These are phyloP conservation scores for Poteriospumella lacustris DNA, from an alignment of 108 stramenopile genomes.

Conservation along the genomic window DNA sequence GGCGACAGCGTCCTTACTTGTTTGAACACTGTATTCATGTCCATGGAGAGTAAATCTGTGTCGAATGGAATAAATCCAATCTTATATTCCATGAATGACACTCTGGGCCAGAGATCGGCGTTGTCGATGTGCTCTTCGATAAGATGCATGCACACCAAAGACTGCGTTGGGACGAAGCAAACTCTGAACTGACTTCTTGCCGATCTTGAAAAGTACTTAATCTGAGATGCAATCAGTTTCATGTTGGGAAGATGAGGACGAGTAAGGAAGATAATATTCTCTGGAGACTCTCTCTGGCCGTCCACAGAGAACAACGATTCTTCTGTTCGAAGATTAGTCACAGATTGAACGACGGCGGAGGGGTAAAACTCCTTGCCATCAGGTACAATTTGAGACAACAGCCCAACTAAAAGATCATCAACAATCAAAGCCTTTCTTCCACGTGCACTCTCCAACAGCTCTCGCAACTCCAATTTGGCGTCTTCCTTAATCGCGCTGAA, in stretches of 20 bases:
- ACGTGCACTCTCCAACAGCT: background rate
- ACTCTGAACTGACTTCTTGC: conserved; percentile 19
- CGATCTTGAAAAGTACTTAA: background rate
- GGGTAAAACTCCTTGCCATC: too few relatives aligned
- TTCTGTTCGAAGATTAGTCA: too few relatives aligned
- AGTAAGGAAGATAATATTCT: conserved; percentile 27
- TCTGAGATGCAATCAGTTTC: conserved; percentile 23
- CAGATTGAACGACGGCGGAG: too few relatives aligned
- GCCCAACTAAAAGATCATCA: conserved; percentile 12
- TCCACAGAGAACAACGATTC: too few relatives aligned
- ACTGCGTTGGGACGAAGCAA: conserved; percentile 51
- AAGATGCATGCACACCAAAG: conserved; percentile 51
- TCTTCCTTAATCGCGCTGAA: background rate
- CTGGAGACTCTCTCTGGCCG: too few relatives aligned
- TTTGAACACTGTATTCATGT: conserved; percentile 29
- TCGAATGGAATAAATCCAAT: conserved; percentile 54
- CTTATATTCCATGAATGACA: conserved; percentile 41
- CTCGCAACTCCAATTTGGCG: conserved; percentile 18
- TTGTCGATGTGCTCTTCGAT: conserved; percentile 30
- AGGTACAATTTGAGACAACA: conserved; percentile 20
- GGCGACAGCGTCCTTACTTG: background rate
- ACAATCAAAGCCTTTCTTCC: conserved; percentile 30
- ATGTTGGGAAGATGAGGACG: conserved; percentile 11
- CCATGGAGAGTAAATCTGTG: conserved; percentile 45
- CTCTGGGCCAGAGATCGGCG: conserved; percentile 31